A percentile compares a stretch with the other conserved stretches of the same genome.
Conservation (phyloP, 2,329 filamentous ascomycete species). For the Cladosporium sp. region DNA sequence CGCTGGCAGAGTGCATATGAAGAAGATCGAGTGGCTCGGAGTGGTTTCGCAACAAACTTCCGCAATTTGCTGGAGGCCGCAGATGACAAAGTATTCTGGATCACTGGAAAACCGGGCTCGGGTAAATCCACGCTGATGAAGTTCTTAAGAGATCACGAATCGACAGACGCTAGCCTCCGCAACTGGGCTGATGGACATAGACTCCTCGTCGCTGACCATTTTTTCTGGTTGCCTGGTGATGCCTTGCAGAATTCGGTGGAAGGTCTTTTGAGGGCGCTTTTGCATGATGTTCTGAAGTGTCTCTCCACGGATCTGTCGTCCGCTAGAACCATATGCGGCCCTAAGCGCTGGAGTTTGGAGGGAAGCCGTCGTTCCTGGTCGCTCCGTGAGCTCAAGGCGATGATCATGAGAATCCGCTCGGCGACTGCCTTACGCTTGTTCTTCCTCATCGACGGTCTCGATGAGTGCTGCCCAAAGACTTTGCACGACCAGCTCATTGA, state of each 20-base stretch:
- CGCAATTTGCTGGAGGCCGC: no score
- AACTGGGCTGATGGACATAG: background rate
- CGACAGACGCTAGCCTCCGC: background rate
- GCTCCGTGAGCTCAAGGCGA: background rate
- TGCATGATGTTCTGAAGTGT: background rate
- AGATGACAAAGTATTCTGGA: constrained; percentile 10
- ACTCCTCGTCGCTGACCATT: background rate
- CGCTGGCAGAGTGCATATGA: no score
- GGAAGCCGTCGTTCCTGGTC: background rate
- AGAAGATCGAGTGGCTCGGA: no score
- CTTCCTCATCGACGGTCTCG: background rate
- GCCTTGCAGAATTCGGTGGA: background rate
- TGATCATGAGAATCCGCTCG: background rate
- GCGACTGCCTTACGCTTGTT: background rate
- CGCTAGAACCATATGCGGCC: background rate
- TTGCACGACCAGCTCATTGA: background rate
- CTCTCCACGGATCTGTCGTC: background rate
- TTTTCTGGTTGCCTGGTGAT: background rate
- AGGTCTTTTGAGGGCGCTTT: background rate
- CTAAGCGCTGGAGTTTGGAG: background rate
- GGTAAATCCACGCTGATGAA: constrained; percentile 14
- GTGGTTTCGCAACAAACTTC: no score
- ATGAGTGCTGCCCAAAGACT: background rate
- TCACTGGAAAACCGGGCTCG: constrained; percentile 15
- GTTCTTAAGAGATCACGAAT: background rate